phyloP scores from a whole-genome alignment of 352 stramenopile genomes.

The Phytophthora litchii region DNA sequence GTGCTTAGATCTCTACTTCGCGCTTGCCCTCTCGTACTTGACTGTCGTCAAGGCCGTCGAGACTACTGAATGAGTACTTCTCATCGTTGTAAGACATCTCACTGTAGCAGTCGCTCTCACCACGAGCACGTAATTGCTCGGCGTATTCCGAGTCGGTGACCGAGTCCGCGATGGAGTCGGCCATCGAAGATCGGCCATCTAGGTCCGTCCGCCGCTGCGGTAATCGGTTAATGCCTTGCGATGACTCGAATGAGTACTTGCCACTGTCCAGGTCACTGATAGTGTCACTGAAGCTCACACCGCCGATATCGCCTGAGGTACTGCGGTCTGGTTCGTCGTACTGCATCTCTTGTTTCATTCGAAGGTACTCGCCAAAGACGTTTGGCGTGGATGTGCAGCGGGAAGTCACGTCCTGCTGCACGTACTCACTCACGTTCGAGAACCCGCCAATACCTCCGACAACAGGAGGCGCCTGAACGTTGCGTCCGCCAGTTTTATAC shows the following conservation, averaged over 20 bases:
- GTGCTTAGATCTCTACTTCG: slow-evolving; percentile 71
- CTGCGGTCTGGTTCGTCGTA: slow-evolving; percentile 48
- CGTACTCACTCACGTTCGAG: slow-evolving; percentile 52
- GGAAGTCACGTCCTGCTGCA: slow-evolving; percentile 56
- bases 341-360: slow-evolving; percentile 82
- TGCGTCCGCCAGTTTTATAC: slow-evolving; percentile 34
- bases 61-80: slow-evolving; percentile 74
- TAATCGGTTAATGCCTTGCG: slow-evolving; percentile 34
- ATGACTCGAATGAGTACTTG: slow-evolving; percentile 66
- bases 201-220: slow-evolving; percentile 24
- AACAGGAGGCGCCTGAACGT: slow-evolving; percentile 11
- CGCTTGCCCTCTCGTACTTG: slow-evolving; percentile 47
- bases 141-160: slow-evolving; percentile 78
- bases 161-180: slow-evolving; percentile 60
- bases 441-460: slow-evolving; percentile 46
- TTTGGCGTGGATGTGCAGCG: slow-evolving; percentile 62
- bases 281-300: slow-evolving; percentile 47
- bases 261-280: slow-evolving; percentile 68
- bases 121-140: slow-evolving; percentile 50
- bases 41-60: slow-evolving; percentile 47
- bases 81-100: slow-evolving; percentile 88
- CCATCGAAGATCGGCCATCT: slow-evolving; percentile 40
- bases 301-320: slow-evolving; percentile 36
- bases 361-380: slow-evolving; percentile 76
- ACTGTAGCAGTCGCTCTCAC: slow-evolving; percentile 72